Base-by-base conservation (phyloP, 768 basidiomycete species). In the Inosperma sp. region DNA sequence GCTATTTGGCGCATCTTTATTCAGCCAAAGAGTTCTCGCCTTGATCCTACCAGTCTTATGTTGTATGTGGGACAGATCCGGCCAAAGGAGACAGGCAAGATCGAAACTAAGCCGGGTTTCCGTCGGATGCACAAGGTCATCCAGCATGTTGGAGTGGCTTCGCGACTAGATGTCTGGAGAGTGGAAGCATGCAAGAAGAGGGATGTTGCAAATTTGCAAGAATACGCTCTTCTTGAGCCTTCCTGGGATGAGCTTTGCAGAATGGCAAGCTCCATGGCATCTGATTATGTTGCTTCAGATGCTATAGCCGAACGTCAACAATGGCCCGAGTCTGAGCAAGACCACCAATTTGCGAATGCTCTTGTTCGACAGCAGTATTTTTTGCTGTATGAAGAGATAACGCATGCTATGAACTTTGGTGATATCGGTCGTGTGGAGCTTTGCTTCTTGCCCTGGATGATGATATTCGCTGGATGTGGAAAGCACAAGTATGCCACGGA, bases 321-420 rank as follows among this genome's bases (percentile, higher is more conserved):
- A 31, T 1, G 8, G 22, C 1, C 30, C 50, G 17, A 23, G 45
- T 19, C 21, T 10, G 22, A 6, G 1, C 51, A 66, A 4, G 72
- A 75, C 53, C 13, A 64, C 29, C 62, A 68, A 13, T 49, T 55
- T 10, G 67, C 72, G 51, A 76, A 77, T 48, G 41, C 48, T 0
- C 29, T 69, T 7, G 48, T 73, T 0, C 23, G 56, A 5, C 61
- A 73, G 14, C 55, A 69, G 23, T 68, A 71, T 23, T 57, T 70
- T 6, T 34, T 74, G 1, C 62, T 76, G 0, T 77, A 77, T 48
- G 66, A 73, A 30, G 74, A 76, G 37, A 47, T 72, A 1, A 56
- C 60, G 0, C 60, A 67, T 49, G 60, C 65, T 0, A 68, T 70
- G 64, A 71, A 69, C 22, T 7, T 3, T 2, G 61, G 69, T 0